phyloP scores from a whole-genome alignment of 1,284 basidiomycete genomes.

The Athelia sp. region DNA sequence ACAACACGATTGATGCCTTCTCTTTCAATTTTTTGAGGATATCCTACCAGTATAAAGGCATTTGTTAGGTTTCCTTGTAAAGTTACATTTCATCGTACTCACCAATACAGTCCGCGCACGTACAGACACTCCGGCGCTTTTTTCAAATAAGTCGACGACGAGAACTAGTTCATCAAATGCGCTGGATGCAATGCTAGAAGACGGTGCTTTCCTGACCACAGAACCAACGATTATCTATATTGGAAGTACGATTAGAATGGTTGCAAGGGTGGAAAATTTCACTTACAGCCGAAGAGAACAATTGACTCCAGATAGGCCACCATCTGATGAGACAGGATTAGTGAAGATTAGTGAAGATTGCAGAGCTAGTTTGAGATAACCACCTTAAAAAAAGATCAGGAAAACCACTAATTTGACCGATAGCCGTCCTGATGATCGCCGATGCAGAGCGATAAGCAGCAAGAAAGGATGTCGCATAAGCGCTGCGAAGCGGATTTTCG shows the following conservation, averaged over 20 bases:
- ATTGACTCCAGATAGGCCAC: not conserved
- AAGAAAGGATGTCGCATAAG: conserved; percentile 40
- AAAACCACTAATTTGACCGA: conserved; percentile 23
- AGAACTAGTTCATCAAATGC: conserved; percentile 52
- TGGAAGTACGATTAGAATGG: too few relatives aligned
- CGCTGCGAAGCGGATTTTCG: conserved; percentile 33
- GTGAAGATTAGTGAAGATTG: not conserved
- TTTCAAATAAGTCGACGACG: conserved; percentile 50
- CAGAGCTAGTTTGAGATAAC: not conserved
- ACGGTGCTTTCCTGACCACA: conserved; percentile 50
- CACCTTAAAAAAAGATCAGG: not conserved
- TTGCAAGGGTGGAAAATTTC: too few relatives aligned
- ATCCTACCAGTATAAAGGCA: conserved; percentile 35
- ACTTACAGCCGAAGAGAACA: not conserved
- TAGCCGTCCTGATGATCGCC: conserved; percentile 32
- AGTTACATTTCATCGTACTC: conserved; percentile 12
- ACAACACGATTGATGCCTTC: conserved; percentile 45
- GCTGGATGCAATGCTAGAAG: conserved; percentile 53
- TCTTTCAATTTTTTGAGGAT: conserved; percentile 43
- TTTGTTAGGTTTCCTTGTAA: not conserved
- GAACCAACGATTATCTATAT: conserved; percentile 49
- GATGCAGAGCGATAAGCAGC: conserved; percentile 38
- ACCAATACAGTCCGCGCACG: conserved; percentile 49
- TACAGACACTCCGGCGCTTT: conserved; percentile 39
- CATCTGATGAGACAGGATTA: not conserved